Conservation (phyloP, 2,329 filamentous ascomycete species). For the Pseudonectria foliicola region DNA sequence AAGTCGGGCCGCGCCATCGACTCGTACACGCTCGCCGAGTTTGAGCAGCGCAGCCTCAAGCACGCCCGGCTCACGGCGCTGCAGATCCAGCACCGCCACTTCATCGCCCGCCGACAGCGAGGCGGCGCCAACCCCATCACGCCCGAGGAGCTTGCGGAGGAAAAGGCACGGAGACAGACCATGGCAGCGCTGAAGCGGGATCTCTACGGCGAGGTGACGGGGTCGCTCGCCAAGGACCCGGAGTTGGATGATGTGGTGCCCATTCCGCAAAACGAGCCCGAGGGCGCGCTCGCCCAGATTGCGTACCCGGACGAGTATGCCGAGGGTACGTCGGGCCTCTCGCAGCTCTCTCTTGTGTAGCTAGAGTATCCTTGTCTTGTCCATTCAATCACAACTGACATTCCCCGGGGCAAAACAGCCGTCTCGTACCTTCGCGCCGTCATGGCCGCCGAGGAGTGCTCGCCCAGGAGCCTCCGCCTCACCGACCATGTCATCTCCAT, state of each 20-base stretch:
- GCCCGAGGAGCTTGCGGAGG: constrained; percentile 36
- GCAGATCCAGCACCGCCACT: constrained; percentile 37
- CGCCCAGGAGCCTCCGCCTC: constrained; percentile 67
- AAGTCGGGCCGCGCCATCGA: constrained; percentile 41
- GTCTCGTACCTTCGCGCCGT: constrained; percentile 90
- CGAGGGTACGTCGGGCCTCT: constrained; percentile 48
- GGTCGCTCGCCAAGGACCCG: constrained; percentile 52
- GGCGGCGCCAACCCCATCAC: constrained; percentile 23
- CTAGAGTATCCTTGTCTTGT: constrained; percentile 1
- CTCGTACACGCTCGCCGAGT: constrained; percentile 40
- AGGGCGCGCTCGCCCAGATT: constrained; percentile 81
- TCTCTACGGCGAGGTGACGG: constrained; percentile 44
- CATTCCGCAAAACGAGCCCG: constrained; percentile 77
- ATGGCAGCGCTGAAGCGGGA: constrained; percentile 46
- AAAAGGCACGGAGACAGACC: constrained; percentile 39
- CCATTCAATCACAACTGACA: constrained; percentile 13
- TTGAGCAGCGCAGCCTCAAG: constrained; percentile 35
- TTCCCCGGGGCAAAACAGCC: constrained; percentile 44
- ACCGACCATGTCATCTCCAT: constrained; percentile 86
- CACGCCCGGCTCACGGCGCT: constrained; percentile 37
- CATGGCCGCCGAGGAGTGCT: constrained; percentile 84
- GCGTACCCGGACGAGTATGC: constrained; percentile 85
- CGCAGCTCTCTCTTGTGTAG: not conserved
- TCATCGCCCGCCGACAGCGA: constrained; percentile 32
- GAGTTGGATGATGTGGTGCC: constrained; percentile 80